phyloP scores from a whole-genome alignment of 2,329 filamentous ascomycete species.

The Apiospora hydei region DNA sequence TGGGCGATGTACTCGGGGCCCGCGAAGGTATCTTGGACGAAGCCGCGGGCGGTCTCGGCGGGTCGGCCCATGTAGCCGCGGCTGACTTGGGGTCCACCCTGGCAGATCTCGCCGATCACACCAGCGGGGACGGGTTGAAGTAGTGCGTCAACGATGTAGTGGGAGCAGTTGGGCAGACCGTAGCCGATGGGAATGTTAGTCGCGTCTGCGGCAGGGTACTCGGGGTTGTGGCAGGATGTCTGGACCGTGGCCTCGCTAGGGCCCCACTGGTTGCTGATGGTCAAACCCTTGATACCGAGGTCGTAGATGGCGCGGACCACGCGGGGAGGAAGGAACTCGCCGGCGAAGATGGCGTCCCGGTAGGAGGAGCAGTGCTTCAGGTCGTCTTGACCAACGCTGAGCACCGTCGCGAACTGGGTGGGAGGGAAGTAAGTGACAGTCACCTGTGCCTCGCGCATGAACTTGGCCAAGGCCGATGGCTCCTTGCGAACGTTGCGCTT shows the following conservation, averaged over 20 bases:
- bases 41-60: neutral
- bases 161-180: constrained; percentile 36
- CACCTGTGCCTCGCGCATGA: neutral
- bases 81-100: constrained; percentile 16
- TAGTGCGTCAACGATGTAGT: constrained; percentile 6
- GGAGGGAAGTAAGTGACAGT: neutral
- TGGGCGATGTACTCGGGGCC: too few species aligned
- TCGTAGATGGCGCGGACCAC: neutral
- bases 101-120: constrained; percentile 5
- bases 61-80: neutral
- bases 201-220: neutral
- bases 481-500: neutral
- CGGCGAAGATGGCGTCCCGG: neutral
- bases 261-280: neutral
- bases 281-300: neutral
- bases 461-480: neutral
- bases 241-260: neutral
- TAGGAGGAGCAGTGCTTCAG: neutral
- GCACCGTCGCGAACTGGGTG: neutral
- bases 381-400: neutral
- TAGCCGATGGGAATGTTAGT: constrained; percentile 34
- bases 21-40: neutral
- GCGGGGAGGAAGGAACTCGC: neutral
- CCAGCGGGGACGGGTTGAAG: constrained; percentile 37
- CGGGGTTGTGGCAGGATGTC: neutral